Evolutionary conservation across 192 early-diverging fungal species (phyloP), one percentile per base, ranked within the genome.

Genomic region (Coemansia sp.): DNA sequence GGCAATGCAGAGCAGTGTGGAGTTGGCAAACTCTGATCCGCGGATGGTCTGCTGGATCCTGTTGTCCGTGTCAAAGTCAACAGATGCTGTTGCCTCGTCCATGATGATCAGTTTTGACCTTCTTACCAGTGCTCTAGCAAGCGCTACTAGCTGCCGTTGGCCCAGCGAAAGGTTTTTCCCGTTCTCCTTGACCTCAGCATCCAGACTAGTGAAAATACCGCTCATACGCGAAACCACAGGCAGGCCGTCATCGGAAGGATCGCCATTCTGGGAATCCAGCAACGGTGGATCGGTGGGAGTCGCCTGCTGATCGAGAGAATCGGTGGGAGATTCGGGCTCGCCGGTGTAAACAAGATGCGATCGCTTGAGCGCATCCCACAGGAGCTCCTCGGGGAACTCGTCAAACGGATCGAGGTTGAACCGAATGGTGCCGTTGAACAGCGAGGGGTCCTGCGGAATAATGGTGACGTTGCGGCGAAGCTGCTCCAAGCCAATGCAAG

Each of bases 341-440:
- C 7, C 8, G 1, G 13, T 76, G 45, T 80, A 74, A 9, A 87
- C 69, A 63, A 98, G 69, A 67, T 90, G 89, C 6, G 95, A 93
- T 7, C 93, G 78, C 49, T 83, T 77, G 36, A 99, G 84, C 7
- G 90, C 88, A 16, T 88, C 85, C 88, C 89, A 95, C n/a, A 98
- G 76, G 19, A 86, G 78, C 57, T 84, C 80, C 54, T 99, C 97
- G 32, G 72, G 79, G 72, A 89, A 89, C 73, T 93, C 89, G 49
- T 72, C 83, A 69, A 95, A 93, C 6, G 95, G 95, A 72, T 99
- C 96, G 18, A 99, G 72, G 76, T 98, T 98, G 61, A 91, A 90
- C 16, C 95, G 84, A 21, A 96, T 74, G 8, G 92, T 88, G 54
- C 92, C 92, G 65, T 86, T 85, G 74, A 93, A 91, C 59, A 92